Evolutionary conservation across 106 monocot species (phyloP), one percentile per base, ranked within the genome.

Genomic region (Chionographis japonica): DNA sequence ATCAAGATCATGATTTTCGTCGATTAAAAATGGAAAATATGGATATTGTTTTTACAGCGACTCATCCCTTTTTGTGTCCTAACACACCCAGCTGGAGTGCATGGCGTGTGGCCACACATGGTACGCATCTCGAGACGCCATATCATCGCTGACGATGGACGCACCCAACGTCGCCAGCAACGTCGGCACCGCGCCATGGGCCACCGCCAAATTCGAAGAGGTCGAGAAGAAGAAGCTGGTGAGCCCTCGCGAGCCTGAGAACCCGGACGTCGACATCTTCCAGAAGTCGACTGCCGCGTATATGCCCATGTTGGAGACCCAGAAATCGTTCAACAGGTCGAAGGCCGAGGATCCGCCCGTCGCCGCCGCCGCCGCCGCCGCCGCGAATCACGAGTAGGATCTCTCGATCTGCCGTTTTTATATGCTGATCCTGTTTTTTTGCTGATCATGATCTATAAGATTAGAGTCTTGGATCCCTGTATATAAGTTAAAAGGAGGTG

Each of bases 141-240:
- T 94, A 65, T 76, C 90, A 3, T 74, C 90, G 10, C 64, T 90
- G 41, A 90, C 94, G 1, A 83, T 83, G 2, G 90, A 94, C 10
- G 61, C 80, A 15, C 87, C 87, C 15, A 90, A 40, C 43, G 66
- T 72, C 7, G 80, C 57, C 12, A 75, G 77, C 40, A 94, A 88
- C 57, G 94, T 90, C 12, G 94, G 90, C 2, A 78, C 94, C 0
- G 90, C 94, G 14, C 90, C 94, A 2, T 87, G 81, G 84, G 93
- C 93, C 12, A 90, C 90, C 0, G 67, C 87, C 2, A 94, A 94
- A 37, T 94, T 94, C 52, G 90, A 90, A 41, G 69, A 69, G 9
- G 78, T 90, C 0, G 85, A 90, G 74, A 94, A 85, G 67, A 78
- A 88, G 70, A 78, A 85, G 74, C 79, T 90, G 10, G 75, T 75